Conservation (phyloP, 805 yeast species). For the Candida methanosorbosa region DNA sequence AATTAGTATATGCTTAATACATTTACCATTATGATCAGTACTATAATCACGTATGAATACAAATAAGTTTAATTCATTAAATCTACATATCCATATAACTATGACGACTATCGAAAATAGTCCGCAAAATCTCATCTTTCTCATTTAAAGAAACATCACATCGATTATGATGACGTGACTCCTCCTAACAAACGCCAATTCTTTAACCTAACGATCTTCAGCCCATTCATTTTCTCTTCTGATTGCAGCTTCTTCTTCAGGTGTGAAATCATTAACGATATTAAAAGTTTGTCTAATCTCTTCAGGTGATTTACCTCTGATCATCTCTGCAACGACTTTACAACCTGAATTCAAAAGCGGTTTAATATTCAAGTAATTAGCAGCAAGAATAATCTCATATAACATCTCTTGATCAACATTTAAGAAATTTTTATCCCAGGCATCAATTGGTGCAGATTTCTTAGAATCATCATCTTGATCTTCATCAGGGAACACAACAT, state of each 20-base stretch:
- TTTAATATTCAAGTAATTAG: constrained; percentile 67
- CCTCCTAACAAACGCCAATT: no score
- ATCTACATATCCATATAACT: no score
- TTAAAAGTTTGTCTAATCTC: constrained; percentile 75
- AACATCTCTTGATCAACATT: constrained; percentile 91
- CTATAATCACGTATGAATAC: no score
- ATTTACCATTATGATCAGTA: no score
- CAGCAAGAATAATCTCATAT: constrained; percentile 74
- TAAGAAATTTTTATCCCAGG: constrained; percentile 92
- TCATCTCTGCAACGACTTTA: constrained; percentile 78
- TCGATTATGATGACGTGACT: no score
- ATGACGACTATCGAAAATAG: no score
- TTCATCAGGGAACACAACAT: constrained; percentile 62
- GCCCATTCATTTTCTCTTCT: constrained; percentile 90
- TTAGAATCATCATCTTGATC: constrained; percentile 79
- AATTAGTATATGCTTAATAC: no score
- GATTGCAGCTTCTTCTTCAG: constrained; percentile 83
- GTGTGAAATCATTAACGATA: constrained; percentile 74
- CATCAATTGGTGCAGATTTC: constrained; percentile 85
- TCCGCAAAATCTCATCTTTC: no score
- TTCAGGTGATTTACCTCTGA: constrained; percentile 70
- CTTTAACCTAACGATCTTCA: constrained; percentile 53
- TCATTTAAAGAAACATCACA: no score
- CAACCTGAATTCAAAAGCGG: constrained; percentile 74
- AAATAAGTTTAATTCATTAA: no score